Evolutionary conservation across 176 grass and related monocot genomes (phyloP).

Genomic region (Olyra latifolia): DNA sequence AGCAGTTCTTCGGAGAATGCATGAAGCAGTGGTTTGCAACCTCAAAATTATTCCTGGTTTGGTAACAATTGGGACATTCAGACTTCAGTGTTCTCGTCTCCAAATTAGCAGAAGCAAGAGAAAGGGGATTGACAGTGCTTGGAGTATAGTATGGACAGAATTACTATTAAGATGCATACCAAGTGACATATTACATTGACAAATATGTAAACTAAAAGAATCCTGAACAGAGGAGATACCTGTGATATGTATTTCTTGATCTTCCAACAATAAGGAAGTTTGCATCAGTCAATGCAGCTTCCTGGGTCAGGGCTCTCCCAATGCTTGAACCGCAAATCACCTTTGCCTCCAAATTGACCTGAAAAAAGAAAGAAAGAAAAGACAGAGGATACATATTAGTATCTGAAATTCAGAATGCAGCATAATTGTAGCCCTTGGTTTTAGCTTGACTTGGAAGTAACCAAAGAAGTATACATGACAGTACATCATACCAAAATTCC

Average conservation of each 20-base stretch:
- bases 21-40: conserved; percentile 74
- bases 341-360: conserved; percentile 96
- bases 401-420: not conserved
- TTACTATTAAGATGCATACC: not conserved
- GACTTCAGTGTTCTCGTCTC: not conserved
- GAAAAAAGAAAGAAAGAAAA: not conserved
- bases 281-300: conserved; percentile 61
- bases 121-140: not conserved
- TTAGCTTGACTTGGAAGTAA: not conserved
- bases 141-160: not conserved
- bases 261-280: conserved; percentile 74
- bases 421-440: not conserved
- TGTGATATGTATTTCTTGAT: conserved; percentile 58
- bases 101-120: not conserved
- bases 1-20: conserved; percentile 69
- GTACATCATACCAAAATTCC: not conserved
- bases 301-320: conserved; percentile 67
- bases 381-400: not conserved
- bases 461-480: not conserved
- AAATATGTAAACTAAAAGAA: not conserved
- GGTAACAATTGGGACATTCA: not conserved
- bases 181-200: not conserved
- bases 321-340: conserved; percentile 74
- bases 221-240: conserved; percentile 23
- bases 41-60: conserved; percentile 64